These are phyloP conservation scores for Graphilbum ipis-grandicollis DNA, from an alignment of 2,329 filamentous ascomycete genomes.

Conservation along the genomic window DNA sequence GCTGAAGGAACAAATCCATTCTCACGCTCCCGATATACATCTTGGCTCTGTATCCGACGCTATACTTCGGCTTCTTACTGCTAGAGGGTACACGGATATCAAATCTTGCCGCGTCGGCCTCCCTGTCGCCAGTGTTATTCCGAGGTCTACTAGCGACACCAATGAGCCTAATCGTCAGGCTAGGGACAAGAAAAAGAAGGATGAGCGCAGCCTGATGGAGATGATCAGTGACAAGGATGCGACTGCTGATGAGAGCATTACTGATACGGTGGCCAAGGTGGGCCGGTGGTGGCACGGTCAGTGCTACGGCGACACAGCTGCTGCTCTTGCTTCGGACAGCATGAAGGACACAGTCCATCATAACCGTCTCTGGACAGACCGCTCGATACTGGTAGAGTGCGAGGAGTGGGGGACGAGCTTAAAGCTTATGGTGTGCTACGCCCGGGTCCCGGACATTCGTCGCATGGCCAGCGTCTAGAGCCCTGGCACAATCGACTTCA, in stretches of 20 bases:
- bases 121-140: conserved; percentile 42
- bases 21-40: conserved; percentile 38
- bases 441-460: conserved; percentile 53
- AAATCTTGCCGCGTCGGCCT: conserved; percentile 65
- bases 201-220: conserved; percentile 45
- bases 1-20: conserved; percentile 54
- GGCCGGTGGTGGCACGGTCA: conserved; percentile 93
- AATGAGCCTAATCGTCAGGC: conserved; percentile 1
- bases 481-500: no score
- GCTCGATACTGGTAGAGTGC: conserved; percentile 61
- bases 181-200: conserved; percentile 17
- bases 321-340: conserved; percentile 17
- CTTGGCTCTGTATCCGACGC: conserved; percentile 42
- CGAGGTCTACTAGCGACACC: conserved; percentile 10
- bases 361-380: conserved; percentile 63
- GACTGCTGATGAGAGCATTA: conserved; percentile 66
- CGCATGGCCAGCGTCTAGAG: conserved; percentile 30
- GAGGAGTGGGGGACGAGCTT: conserved; percentile 75
- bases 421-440: conserved; percentile 81
- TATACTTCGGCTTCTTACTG: conserved; percentile 49
- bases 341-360: conserved; percentile 19
- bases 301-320: conserved; percentile 64
- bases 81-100: conserved; percentile 52
- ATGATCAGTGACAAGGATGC: conserved; percentile 56
- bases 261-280: conserved; percentile 82